Conservation (phyloP, 2,329 filamentous ascomycete species). For the Sarocladium brachiariae region DNA sequence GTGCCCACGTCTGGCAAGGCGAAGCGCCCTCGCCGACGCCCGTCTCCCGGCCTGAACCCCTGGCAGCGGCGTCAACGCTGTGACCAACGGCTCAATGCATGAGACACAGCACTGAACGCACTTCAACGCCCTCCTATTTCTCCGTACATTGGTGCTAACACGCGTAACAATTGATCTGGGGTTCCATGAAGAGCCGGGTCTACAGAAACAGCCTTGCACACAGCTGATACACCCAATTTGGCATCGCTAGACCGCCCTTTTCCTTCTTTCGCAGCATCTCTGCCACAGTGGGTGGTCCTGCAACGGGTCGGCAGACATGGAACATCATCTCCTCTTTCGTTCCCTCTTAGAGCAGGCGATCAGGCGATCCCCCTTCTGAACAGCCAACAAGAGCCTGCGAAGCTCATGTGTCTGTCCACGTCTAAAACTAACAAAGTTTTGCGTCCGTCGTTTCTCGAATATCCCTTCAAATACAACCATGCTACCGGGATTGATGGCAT, state of each 20-base stretch:
- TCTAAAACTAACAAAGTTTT: neutral
- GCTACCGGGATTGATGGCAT: neutral
- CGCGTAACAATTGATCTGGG: no score
- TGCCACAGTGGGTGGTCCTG: neutral
- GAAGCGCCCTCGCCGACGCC: constrained; percentile 2
- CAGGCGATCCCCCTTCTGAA: no score
- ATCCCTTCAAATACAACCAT: no score
- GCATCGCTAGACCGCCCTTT: neutral
- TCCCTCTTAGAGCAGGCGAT: neutral
- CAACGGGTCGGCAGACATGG: no score
- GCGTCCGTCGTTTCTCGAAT: no score
- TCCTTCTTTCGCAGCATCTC: neutral
- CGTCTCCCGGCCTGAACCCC: constrained; percentile 6
- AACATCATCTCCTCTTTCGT: neutral
- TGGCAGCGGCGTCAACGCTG: constrained; percentile 7
- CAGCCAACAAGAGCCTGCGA: neutral
- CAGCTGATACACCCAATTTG: constrained; percentile 1
- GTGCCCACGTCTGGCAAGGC: constrained; percentile 3
- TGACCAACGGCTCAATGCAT: neutral
- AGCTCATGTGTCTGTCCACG: neutral
- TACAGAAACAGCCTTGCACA: neutral
- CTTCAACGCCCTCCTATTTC: neutral
- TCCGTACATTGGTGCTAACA: no score
- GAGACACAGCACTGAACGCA: neutral
- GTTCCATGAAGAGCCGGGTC: neutral